Base-by-base conservation (phyloP, 2,329 filamentous ascomycete genomes). In the Fusarium poae region DNA sequence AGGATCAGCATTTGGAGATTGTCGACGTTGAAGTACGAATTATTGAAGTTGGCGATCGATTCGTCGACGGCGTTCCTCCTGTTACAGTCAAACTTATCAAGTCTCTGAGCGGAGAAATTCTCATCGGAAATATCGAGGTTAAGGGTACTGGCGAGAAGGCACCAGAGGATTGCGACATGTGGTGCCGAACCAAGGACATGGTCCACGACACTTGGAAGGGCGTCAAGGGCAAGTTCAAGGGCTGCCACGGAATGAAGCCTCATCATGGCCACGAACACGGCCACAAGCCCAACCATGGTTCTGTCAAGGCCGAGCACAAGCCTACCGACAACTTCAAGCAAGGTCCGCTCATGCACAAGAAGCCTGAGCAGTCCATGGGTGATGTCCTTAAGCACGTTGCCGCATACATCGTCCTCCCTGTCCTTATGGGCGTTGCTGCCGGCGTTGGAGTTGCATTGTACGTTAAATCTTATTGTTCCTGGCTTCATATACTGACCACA, bases 371-470 rank as follows among this genome's bases (percentile, higher is more conserved):
- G 69, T 76, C 72, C 57, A 85, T 86, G 79, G 77, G 80, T 54
- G 79, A 82, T 63, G 78, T 88, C 27, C 68, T 88, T 46, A 82
- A 83, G 73, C 86, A 86, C 71, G 82, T 91, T 50, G 82, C 86
- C 66, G 82, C 88, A 37, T 87, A 90, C 65, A 84, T 93, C 44
- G 77, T 93, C 48, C 82, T 93, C 39, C 91, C 91, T 3, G 83
- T 92, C 54, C 79, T 91, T 53, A 84, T 92, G 67, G 91, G 91
- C 61, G 84, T 93, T 67, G 84, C 88, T 25, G 89, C 89, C 44
- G 91, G 91, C 74, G 85, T 92, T 56, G 83, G 84, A 30, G 88
- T 90, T 67, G 91, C 90, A 78, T 77, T 92, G 84, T 86, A 82
- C 76, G 84, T 82, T 29, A 40, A 23, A 11, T n/a, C 16, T 23